Conservation (phyloP, 2,329 filamentous ascomycete species). For the Neophaeococcomyces mojaviensis region DNA sequence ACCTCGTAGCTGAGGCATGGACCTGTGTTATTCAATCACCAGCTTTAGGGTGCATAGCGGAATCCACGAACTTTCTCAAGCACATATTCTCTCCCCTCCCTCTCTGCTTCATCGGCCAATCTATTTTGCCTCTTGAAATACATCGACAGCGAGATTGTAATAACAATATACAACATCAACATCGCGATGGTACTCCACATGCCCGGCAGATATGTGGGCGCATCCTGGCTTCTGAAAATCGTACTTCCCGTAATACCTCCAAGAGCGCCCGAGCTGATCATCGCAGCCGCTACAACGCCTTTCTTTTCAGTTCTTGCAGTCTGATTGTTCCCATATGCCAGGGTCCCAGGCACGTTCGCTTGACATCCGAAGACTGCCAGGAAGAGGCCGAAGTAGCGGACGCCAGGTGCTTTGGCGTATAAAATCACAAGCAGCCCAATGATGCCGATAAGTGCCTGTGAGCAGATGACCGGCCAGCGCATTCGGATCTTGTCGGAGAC, state of each 20-base stretch:
- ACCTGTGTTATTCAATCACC: background rate
- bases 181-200: conserved; percentile 18
- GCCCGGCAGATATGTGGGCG: conserved; percentile 21
- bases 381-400: conserved; percentile 68
- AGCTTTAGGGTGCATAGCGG: conserved; percentile 14
- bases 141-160: conserved; percentile 13
- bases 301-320: conserved; percentile 10
- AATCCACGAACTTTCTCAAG: conserved; percentile 15
- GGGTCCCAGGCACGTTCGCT: conserved; percentile 63
- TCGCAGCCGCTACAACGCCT: conserved; percentile 12
- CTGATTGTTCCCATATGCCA: conserved; percentile 50
- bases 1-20: too few species aligned
- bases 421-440: conserved; percentile 51
- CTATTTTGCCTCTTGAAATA: conserved; percentile 16
- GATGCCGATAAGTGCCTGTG: conserved; percentile 59
- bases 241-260: conserved; percentile 12
- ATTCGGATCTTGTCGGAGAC: conserved; percentile 59
- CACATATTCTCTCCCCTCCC: conserved; percentile 13
- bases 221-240: conserved; percentile 52
- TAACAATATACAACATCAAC: conserved; percentile 10
- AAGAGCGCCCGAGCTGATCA: conserved; percentile 11
- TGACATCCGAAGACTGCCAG: conserved; percentile 66
- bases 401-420: conserved; percentile 38
- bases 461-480: conserved; percentile 58
- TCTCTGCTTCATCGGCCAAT: conserved; percentile 9